These are phyloP conservation scores for Pseudogymnoascus sp. DNA, from an alignment of 2,329 filamentous ascomycete genomes.

Conservation along the genomic window DNA sequence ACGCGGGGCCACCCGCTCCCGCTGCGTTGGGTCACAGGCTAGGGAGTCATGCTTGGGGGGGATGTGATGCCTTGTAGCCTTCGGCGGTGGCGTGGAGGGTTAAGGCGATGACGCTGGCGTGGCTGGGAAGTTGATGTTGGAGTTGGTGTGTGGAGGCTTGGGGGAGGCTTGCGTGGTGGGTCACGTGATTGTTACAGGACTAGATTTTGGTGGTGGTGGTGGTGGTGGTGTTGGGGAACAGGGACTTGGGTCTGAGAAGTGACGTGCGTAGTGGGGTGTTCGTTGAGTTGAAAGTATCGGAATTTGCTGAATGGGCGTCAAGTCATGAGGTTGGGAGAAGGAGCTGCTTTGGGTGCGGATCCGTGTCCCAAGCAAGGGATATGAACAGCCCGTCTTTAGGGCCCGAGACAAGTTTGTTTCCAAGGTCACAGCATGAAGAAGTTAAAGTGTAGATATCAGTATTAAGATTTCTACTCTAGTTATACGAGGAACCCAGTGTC, in stretches of 20 bases:
- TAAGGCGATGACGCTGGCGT: neutral
- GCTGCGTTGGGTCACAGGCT: neutral
- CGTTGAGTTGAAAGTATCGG: neutral
- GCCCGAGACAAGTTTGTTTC: neutral
- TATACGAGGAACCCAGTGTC: neutral
- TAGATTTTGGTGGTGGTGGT: neutral
- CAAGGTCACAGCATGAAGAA: neutral
- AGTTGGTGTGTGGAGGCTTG: neutral
- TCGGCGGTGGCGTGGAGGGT: neutral
- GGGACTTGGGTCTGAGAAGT: neutral
- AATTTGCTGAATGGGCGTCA: neutral
- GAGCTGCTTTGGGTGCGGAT: neutral
- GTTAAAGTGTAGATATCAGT: neutral
- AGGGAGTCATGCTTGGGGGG: neutral
- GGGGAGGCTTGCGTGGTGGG: neutral
- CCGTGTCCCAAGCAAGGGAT: neutral
- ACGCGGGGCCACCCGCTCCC: neutral
- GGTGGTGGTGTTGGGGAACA: neutral
- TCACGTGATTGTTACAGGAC: neutral
- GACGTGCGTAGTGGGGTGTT: neutral
- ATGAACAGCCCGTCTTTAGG: neutral
- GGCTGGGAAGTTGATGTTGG: neutral
- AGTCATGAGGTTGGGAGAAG: neutral
- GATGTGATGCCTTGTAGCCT: neutral
- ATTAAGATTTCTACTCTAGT: conserved; percentile 5